A percentile compares a stretch with the other conserved stretches of the same genome.
Conservation (phyloP, 495 filamentous ascomycete species). For the Tuber microsphaerosporum region DNA sequence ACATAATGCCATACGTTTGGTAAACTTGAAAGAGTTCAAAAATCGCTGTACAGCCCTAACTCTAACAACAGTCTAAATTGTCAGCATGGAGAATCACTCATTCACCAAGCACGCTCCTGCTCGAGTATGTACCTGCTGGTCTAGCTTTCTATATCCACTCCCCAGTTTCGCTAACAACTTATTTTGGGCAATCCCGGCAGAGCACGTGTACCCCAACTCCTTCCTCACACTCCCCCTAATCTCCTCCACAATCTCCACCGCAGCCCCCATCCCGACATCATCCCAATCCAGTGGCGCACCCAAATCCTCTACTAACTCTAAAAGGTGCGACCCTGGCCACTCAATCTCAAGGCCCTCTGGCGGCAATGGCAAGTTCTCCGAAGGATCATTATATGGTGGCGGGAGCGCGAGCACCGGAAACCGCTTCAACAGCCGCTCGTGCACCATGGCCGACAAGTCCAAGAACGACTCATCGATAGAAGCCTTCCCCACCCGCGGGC, state of each 20-base stretch:
- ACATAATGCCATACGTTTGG: slow-evolving; percentile 53
- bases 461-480: slow-evolving; percentile 81
- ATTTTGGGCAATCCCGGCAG: slow-evolving; percentile 77
- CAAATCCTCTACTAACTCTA: slow-evolving; percentile 57
- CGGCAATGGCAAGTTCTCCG: slow-evolving; percentile 64
- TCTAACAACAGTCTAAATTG: slow-evolving; percentile 61
- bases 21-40: slow-evolving; percentile 79
- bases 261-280: slow-evolving; percentile 78
- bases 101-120: not conserved
- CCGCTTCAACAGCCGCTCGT: slow-evolving; percentile 64
- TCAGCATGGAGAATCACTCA: not conserved
- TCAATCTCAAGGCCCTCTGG: slow-evolving; percentile 62
- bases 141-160: slow-evolving; percentile 83
- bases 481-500: slow-evolving; percentile 79
- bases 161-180: slow-evolving; percentile 95
- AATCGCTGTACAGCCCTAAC: slow-evolving; percentile 76
- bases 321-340: slow-evolving; percentile 57
- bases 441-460: slow-evolving; percentile 76
- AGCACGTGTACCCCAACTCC: slow-evolving; percentile 77
- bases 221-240: slow-evolving; percentile 61
- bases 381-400: slow-evolving; percentile 62
- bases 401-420: slow-evolving; percentile 66
- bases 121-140: slow-evolving; percentile 54
- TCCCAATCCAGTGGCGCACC: slow-evolving; percentile 57
- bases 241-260: slow-evolving; percentile 76